phyloP scores from a whole-genome alignment of 306 rosid species.

The Leucaena leucocephala region DNA sequence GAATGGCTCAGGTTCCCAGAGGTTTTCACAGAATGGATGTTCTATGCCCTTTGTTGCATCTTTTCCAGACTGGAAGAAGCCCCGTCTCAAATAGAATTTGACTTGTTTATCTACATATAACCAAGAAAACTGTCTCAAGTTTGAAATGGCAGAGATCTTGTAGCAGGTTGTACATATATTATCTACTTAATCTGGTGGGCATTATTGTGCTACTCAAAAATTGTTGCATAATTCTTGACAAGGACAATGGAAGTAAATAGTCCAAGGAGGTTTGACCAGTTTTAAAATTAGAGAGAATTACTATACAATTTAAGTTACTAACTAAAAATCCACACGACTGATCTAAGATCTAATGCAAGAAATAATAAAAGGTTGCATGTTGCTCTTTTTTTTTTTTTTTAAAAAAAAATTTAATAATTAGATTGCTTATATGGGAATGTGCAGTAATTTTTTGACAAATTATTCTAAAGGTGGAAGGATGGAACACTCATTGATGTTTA shows the following conservation, averaged over 20 bases:
- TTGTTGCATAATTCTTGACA: not conserved
- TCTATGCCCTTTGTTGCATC: slow-evolving; percentile 82
- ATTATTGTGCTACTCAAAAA: not conserved
- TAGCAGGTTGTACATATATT: not conserved
- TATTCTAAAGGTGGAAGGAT: not conserved
- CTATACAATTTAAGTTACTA: too few relatives aligned
- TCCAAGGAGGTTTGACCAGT: not conserved
- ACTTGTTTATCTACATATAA: slow-evolving; percentile 21
- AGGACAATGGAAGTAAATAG: not conserved
- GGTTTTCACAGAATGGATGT: slow-evolving; percentile 91
- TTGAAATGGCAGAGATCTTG: not conserved
- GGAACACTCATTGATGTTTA: too few relatives aligned
- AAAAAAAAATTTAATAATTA: too few relatives aligned
- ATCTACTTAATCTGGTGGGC: not conserved
- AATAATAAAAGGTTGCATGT: too few relatives aligned
- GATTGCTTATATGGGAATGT: too few relatives aligned
- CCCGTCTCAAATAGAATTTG: slow-evolving; percentile 48
- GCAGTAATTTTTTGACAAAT: too few relatives aligned
- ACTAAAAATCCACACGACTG: too few relatives aligned
- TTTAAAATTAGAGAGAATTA: not conserved
- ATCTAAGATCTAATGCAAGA: too few relatives aligned
- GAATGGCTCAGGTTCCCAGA: slow-evolving; percentile 61
- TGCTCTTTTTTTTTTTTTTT: too few relatives aligned
- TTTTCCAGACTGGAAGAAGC: slow-evolving; percentile 65
- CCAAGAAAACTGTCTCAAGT: slow-evolving; percentile 8